Evolutionary conservation across 164 flowering plant species (phyloP), one percentile per base, ranked within the genome.

Genomic region (Umbilicus rupestris): DNA sequence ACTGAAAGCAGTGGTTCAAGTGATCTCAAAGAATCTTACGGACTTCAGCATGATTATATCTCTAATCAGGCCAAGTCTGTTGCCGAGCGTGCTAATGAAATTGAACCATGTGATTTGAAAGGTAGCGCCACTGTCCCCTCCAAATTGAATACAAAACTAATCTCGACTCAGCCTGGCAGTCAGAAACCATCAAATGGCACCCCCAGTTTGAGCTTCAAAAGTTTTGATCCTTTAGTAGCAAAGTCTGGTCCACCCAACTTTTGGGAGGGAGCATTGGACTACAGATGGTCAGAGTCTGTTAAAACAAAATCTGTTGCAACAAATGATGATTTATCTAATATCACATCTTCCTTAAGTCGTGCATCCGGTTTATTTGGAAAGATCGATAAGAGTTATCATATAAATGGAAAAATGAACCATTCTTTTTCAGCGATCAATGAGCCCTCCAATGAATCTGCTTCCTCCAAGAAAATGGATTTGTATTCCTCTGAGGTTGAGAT

Each of bases 261-360:
- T 65, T 76, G 78, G 81, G 75, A 74, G 4, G 76, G 73, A 62
- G 59, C 78, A 73, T 67, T 79, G 45, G 72, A 76, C 5, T 70
- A 71, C n/a, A 46, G 55, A 42, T 74, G 67, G 47, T 33, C 68
- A 57, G 73, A 72, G 47, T 67, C 66, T 66, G 28, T 73, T 66
- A 50, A 24, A 45, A 65, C 71, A 12, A 66, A 72, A 68, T 20
- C 57, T 20, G 66, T 39, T 63, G 79, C 50, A 65, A 59, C 26
- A 65, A 68, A 69, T 35, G 71, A 64, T 22, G 45, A 59, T 37
- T 41, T 66, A 28, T 72, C 76, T 69, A 78, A 70, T 68, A 65
- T 81, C 63, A 68, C 29, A 44, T 70, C 82, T 52, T 68, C 68
- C 24, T 52, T 74, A 11, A 64, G 20, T 1, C 75, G 70, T 60